phyloP scores from a whole-genome alignment of 202 grass and related monocot species.

The Zizania palustris region DNA sequence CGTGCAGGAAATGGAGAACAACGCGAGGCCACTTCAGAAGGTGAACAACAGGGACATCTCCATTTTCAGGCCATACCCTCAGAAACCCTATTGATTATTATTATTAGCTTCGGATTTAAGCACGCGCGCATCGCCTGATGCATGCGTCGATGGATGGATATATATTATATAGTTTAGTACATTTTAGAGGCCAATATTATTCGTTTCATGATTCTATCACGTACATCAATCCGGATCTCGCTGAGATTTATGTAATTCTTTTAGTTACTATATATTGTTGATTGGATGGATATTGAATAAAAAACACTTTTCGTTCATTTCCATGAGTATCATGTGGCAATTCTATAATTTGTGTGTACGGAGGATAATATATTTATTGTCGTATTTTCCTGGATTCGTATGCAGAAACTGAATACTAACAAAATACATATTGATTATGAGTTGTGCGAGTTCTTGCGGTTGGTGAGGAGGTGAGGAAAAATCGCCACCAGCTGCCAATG shows the following conservation, averaged over 20 bases:
- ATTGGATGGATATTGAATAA: slow-evolving; percentile 17
- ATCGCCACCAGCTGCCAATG: neutral
- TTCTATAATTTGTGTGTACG: neutral
- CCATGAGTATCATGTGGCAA: neutral
- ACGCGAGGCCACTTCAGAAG: slow-evolving; percentile 70
- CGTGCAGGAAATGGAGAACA: slow-evolving; percentile 55
- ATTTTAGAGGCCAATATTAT: neutral
- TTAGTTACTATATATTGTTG: neutral
- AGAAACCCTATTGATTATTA: slow-evolving; percentile 32
- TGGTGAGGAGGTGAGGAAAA: neutral
- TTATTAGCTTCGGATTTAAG: neutral
- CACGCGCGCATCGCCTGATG: slow-evolving; percentile 20
- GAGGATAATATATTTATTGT: no score
- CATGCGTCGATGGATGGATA: neutral
- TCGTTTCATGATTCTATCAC: neutral
- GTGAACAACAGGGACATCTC: slow-evolving; percentile 47
- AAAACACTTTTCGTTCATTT: neutral
- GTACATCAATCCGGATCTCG: slow-evolving; percentile 4
- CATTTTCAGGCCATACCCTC: slow-evolving; percentile 38
- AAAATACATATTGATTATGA: no score
- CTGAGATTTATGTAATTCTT: slow-evolving; percentile 22
- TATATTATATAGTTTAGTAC: no score
- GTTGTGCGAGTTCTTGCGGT: neutral
- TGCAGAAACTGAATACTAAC: no score
- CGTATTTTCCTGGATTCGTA: no score